Base-by-base conservation (phyloP, 2,329 filamentous ascomycete genomes). In the Diaporthe helianthi region DNA sequence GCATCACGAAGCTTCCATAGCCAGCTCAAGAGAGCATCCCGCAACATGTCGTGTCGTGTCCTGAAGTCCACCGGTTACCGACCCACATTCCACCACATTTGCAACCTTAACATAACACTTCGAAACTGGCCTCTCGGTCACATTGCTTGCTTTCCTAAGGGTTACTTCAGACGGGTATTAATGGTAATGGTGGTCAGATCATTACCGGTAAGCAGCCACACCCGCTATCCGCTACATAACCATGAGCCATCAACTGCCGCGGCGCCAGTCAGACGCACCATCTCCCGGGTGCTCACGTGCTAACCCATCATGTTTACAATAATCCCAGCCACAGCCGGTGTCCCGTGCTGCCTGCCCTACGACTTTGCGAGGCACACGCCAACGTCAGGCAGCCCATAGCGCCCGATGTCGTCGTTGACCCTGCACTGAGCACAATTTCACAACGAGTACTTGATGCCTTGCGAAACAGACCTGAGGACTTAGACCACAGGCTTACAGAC, bases 21-120 rank as follows among this genome's bases (percentile, higher is more conserved):
- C n/a, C n/a, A n/a, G n/a, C n/a, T n/a, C n/a, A n/a, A n/a, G n/a
- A n/a, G n/a, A n/a, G n/a, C n/a, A n/a, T n/a, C n/a, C n/a, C n/a
- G 58, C 22, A 49, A 22, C 52, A 55, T 55, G 44, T 58, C 52
- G 65, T 58, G 52, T 58, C 41, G 52, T 63, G 41, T n/a, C n/a
- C n/a, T n/a, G n/a, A n/a, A n/a, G n/a, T n/a, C n/a, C n/a, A n/a
- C n/a, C n/a, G n/a, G n/a, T n/a, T n/a, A n/a, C n/a, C n/a, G n/a
- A n/a, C n/a, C 67, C 67, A 41, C 52, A 49, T 38, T 29, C 26
- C 38, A 54, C 49, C 51, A 15, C 64, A 17, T 55, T 29, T 36
- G 8, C 24, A 47, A n/a, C n/a, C n/a, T n/a, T n/a, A n/a, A n/a
- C n/a, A n/a, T n/a, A n/a, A n/a, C n/a, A n/a, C n/a, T n/a, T n/a